A percentile compares a stretch with the other conserved stretches of the same genome.
Conservation (phyloP, 2,329 filamentous ascomycete genomes). For the Xylaria hypoxylon region DNA sequence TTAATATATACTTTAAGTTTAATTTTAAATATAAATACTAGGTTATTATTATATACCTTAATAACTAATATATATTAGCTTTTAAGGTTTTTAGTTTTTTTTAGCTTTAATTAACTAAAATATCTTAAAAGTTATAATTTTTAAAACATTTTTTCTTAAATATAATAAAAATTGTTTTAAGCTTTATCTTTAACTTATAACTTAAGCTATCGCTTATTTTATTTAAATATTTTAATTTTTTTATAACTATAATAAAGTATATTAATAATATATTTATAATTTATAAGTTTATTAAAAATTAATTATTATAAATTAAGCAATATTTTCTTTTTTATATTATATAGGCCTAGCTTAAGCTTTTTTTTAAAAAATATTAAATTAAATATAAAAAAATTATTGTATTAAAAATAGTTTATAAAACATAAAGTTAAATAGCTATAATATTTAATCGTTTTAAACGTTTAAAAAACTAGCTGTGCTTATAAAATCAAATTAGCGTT, state of each 20-base stretch:
- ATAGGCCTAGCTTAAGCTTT: not conserved
- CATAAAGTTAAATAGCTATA: not conserved
- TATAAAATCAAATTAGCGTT: not conserved
- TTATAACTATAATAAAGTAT: not conserved
- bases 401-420: not conserved
- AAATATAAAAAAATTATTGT: not conserved
- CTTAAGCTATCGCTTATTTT: not conserved
- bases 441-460: not conserved
- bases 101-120: not conserved
- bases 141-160: not conserved
- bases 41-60: not conserved
- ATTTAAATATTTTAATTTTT: not conserved
- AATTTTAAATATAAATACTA: conserved; percentile 4
- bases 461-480: not conserved
- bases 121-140: not conserved
- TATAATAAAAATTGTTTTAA: conserved; percentile 2
- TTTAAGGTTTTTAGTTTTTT: not conserved
- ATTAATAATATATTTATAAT: conserved; percentile 12
- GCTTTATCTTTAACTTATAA: not conserved
- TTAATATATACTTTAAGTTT: not conserved
- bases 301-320: not conserved
- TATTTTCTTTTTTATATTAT: conserved; percentile 1
- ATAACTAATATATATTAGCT: not conserved
- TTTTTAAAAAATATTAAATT: not conserved
- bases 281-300: not conserved